Evolutionary conservation across 495 filamentous ascomycete species (phyloP), one percentile per base, ranked within the genome.

Genomic region (Cryomyces minteri): DNA sequence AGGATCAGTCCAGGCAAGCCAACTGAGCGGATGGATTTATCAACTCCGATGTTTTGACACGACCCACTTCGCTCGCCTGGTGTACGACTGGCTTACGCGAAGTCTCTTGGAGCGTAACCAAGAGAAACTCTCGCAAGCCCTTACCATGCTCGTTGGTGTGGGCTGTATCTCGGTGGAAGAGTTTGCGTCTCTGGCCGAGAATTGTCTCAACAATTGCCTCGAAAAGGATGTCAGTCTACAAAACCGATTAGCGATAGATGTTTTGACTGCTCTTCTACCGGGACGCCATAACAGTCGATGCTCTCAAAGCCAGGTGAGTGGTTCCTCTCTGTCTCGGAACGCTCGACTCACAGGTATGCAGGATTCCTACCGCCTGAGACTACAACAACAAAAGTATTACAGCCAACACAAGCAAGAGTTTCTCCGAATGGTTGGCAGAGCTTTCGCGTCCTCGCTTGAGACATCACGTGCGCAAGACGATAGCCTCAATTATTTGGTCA

Each of bases 1-100:
- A 18, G 43, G 33, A 6, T n/a, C 32, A 5, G 30, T 9, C 5
- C 32, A 32, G 18, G 34, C 42, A 5, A 50, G 50, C n/a, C 48
- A 48, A 10, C 29, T 59, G 30, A 18, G 45, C 12, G 37, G 31
- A 3, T 63, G 58, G 58, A 48, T 65, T 12, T 48, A 59, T 39
- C 58, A 58, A 37, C 44, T 63, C 31, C 48, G 60, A 7, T 41
- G 41, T 6, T 58, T 63, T 33, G 59, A 63, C 40, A 56, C 55
- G 9, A 54, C 31, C 14, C 40, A 44, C 6, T 65, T 63, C 41
- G 55, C 63, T 4, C 25, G 31, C 28, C 43, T 62, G 5, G 31
- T 61, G 8, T 34, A 42, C 14, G 47, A 43, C 34, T 62, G 54
- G 52, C 6, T 60, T 11, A 36, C 31, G 0, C 36, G 43, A 6